These are phyloP conservation scores for Mucor sp. DNA, from an alignment of 371 early-diverging fungal species.

Conservation along the genomic window DNA sequence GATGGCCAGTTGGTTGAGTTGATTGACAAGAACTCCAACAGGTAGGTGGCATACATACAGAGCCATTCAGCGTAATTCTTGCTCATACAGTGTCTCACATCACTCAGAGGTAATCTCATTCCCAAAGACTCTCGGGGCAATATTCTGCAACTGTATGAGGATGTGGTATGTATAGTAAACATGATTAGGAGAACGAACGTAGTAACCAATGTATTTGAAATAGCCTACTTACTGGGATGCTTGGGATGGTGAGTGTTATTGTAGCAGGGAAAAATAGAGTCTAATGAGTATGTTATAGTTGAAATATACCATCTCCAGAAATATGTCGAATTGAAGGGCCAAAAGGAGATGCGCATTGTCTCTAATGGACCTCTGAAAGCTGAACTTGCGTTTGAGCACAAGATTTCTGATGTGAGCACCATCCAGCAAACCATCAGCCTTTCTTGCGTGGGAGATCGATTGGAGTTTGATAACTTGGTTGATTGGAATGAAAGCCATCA, in stretches of 20 bases:
- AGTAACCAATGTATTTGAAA: not conserved
- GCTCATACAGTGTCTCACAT: too few relatives aligned
- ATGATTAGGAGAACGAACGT: too few relatives aligned
- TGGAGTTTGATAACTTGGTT: conserved; percentile 87
- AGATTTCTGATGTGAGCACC: conserved; percentile 65
- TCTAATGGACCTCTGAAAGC: conserved; percentile 41
- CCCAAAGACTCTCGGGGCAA: conserved; percentile 72
- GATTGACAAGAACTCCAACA: conserved; percentile 60
- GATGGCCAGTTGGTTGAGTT: conserved; percentile 72
- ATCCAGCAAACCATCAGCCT: conserved; percentile 80
- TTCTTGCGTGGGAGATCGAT: conserved; percentile 53
- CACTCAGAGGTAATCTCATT: conserved; percentile 70
- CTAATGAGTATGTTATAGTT: conserved; percentile 17
- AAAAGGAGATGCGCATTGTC: conserved; percentile 31
- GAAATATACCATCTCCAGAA: conserved; percentile 54
- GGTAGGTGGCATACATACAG: conserved; percentile 19
- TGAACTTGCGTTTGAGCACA: conserved; percentile 69
- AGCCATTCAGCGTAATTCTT: too few relatives aligned
- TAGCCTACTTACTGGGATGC: conserved; percentile 86
- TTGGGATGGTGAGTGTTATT: conserved; percentile 41
- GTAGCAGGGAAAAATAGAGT: not conserved
- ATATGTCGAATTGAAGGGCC: conserved; percentile 31
- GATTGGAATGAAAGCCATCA: conserved; percentile 93
- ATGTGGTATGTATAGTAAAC: conserved; percentile 55
- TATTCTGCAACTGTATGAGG: conserved; percentile 82